Percentiles rank a stretch among this genome's conserved stretches.
Evolutionary conservation across 345 rosid species (phyloP).

Genomic region (Theobroma cacao): DNA sequence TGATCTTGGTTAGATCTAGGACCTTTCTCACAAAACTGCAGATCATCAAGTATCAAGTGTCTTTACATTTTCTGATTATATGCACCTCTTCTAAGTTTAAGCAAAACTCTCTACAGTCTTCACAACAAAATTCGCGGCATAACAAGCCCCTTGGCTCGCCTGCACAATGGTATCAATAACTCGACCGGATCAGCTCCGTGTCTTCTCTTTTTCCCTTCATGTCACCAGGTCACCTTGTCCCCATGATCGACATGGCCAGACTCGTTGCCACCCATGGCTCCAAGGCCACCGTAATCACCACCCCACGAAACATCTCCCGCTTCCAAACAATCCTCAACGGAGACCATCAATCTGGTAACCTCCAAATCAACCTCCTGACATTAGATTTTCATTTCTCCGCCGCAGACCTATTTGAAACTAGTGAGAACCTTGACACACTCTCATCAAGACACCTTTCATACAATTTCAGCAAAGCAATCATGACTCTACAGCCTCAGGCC

Average conservation of each 20-base stretch:
- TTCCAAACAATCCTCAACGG: slow-evolving; percentile 10
- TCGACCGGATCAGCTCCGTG: slow-evolving; percentile 10
- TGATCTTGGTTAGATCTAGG: too few relatives aligned
- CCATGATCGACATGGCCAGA: slow-evolving; percentile 35
- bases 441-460: slow-evolving; percentile 2
- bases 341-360: slow-evolving; percentile 11
- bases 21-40: too few relatives aligned
- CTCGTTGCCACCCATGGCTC: slow-evolving; percentile 28
- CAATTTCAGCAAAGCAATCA: slow-evolving; percentile 16
- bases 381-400: slow-evolving; percentile 18
- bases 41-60: too few relatives aligned
- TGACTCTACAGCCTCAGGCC: neutral
- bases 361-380: slow-evolving; percentile 10
- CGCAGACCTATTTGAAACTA: neutral
- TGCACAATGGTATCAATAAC: neutral
- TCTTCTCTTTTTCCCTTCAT: slow-evolving; percentile 34
- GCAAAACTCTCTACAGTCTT: neutral
- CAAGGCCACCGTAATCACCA: slow-evolving; percentile 30
- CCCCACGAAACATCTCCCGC: slow-evolving; percentile 19
- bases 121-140: neutral
- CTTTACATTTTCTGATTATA: too few relatives aligned
- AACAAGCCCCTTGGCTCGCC: too few relatives aligned
- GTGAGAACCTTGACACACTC: neutral
- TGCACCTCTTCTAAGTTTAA: too few relatives aligned
- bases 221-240: slow-evolving; percentile 29